phyloP scores from a whole-genome alignment of 1,284 basidiomycete genomes.

The Phlebopus sp. region DNA sequence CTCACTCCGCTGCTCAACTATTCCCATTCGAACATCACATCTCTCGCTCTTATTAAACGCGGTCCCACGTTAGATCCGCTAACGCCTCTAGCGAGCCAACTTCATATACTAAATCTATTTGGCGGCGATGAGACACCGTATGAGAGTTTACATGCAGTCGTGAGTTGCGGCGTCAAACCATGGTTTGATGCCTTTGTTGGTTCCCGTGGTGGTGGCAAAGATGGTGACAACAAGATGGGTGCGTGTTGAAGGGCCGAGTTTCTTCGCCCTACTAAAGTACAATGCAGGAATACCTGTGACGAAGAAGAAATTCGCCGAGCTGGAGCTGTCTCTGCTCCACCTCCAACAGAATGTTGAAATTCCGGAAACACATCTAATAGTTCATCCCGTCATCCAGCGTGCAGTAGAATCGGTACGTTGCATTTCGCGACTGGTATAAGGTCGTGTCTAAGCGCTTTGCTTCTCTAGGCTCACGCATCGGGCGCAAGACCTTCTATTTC shows the following conservation, averaged over 20 bases:
- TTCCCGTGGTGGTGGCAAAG: slow-evolving; percentile 70
- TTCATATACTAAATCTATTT: slow-evolving; percentile 92
- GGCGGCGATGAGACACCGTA: slow-evolving; percentile 91
- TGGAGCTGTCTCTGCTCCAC: slow-evolving; percentile 94
- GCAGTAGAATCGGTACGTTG: slow-evolving; percentile 72
- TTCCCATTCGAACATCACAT: slow-evolving; percentile 77
- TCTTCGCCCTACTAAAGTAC: slow-evolving; percentile 4
- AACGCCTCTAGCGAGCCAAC: slow-evolving; percentile 77
- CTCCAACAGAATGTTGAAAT: slow-evolving; percentile 99
- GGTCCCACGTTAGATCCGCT: slow-evolving; percentile 79
- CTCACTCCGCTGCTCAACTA: slow-evolving; percentile 78
- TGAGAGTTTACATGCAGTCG: slow-evolving; percentile 94
- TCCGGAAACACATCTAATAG: slow-evolving; percentile 90
- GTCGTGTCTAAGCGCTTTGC: slow-evolving; percentile 11
- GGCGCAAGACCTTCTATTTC: slow-evolving; percentile 71
- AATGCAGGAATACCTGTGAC: slow-evolving; percentile 89
- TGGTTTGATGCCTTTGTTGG: slow-evolving; percentile 98
- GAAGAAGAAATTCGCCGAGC: slow-evolving; percentile 98
- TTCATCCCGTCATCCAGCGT: slow-evolving; percentile 87
- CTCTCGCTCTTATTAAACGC: slow-evolving; percentile 94
- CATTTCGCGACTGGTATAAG: slow-evolving; percentile 13
- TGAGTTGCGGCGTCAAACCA: slow-evolving; percentile 94
- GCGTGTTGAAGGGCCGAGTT: slow-evolving; percentile 21
- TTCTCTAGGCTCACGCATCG: slow-evolving; percentile 49
- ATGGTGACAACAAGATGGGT: slow-evolving; percentile 86